Base-by-base conservation (phyloP, 139 green algal species). In the Tetraselmis striata region DNA sequence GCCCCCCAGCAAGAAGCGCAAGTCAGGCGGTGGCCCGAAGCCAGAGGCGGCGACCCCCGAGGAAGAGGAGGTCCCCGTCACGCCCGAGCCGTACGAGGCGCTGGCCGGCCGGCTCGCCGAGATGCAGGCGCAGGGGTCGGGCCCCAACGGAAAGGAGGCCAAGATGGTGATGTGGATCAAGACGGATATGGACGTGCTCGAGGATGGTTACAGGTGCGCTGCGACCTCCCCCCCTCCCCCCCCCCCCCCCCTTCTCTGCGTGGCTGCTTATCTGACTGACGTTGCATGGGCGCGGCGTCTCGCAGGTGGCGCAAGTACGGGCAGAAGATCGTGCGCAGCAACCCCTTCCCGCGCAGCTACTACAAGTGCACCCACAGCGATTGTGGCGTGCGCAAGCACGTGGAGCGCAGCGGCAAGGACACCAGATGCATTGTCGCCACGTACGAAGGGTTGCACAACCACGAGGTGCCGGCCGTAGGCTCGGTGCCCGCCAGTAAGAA, bases 281-380 rank as follows among this genome's bases (percentile, higher is more conserved):
- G n/a, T n/a, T n/a, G n/a, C n/a, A n/a, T n/a, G n/a, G n/a, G n/a
- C n/a, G n/a, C n/a, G n/a, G n/a, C n/a, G n/a, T n/a, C n/a, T 23
- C 74, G 26, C 87, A 95, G 91, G 86, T 96, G 91, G 92, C 89
- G 92, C 80, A 97, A 96, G 88, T 98, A 98, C 84, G 95, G 95
- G 0, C 95, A 98, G 91, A 98, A 98, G 90, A 84, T 91, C 24
- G 95, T 98, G 30, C 97, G 97, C 86, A 94, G 94, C 80, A 97
- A 91, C 84, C 85, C 89, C 0, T 89, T 95, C 81, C 95, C 95
- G 0, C 93, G 95, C 78, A 93, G 85, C 83, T 98, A 98, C 84
- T 98, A 98, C 92, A 98, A 98, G 87, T 98, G 95, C 91, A 98
- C 95, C 0, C 79, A 89, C 2, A 75, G 88, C 0, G 90, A 91